Evolutionary conservation across 2,329 filamentous ascomycete species (phyloP), one percentile per base, ranked within the genome.

Genomic region (Cordyceps javanica): DNA sequence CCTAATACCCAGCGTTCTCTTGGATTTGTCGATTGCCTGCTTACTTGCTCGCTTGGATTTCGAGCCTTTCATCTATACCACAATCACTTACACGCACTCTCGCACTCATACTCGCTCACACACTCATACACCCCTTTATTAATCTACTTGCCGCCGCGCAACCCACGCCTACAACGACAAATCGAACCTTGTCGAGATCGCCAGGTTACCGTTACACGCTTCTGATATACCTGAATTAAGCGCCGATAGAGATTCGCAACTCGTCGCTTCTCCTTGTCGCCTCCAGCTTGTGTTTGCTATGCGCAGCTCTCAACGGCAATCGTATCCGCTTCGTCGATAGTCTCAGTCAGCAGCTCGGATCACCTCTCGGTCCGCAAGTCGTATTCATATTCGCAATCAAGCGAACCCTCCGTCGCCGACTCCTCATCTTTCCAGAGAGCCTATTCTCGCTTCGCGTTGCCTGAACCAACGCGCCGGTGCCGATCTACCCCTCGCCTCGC

Each of bases 371-470:
- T 52, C 58, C 45, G 36, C 58, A 21, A 57, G 45, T 45, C 55
- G 42, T 48, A 41, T 55, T 55, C 57, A 26, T 32, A 8, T 21
- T 25, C 26, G 21, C 42, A 36, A 19, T 19, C 44, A 59, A 59
- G 57, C 57, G 51, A 59, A 59, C 36, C 32, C 26, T 21, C 52
- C 50, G 34, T 41, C 32, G 30, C 59, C 61, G 62, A 56, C 68
- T 21, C 7, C 44, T 23, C 49, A 39, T 62, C 61, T 62, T 67
- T 63, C 64, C 34, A 21, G 9, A 36, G 36, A 50, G 63, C 68
- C 69, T 13, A 68, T 62, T 60, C 58, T 65, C 62, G 63, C 65
- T 59, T 68, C 67, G 68, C 70, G 68, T 67, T 64, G 64, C 68
- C 63, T 63, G 45, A 32, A 50, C 61, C 66, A 68, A 68, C 68